These are phyloP conservation scores for Paraphaeosphaeria sporulosa DNA, from an alignment of 2,329 filamentous ascomycete genomes.

Conservation along the genomic window DNA sequence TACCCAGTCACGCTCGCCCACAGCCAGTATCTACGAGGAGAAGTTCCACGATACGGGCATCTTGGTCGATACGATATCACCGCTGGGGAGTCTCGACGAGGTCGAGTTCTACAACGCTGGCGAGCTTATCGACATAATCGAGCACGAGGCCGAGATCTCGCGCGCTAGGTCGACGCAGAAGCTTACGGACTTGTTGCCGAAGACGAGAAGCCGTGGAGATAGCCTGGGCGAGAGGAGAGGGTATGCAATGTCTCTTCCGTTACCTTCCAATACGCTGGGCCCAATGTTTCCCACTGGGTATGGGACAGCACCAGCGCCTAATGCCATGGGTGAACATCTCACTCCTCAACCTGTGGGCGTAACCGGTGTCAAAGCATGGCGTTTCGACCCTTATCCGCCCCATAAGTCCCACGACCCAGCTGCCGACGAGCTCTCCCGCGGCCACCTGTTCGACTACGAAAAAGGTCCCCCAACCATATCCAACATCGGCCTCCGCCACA, in stretches of 20 bases:
- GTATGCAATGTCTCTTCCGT: not conserved
- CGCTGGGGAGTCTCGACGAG: not conserved
- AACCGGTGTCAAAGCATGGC: not conserved
- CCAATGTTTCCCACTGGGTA: conserved; percentile 3
- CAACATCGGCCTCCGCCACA: not conserved
- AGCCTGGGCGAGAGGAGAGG: not conserved
- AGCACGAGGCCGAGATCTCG: not conserved
- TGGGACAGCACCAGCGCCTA: not conserved
- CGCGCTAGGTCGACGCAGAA: not conserved
- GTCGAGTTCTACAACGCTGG: conserved; percentile 7
- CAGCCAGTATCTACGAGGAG: not conserved
- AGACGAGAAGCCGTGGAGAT: not conserved
- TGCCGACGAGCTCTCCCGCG: not conserved
- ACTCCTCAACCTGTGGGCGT: not conserved
- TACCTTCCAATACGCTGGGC: not conserved
- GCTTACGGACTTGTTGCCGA: not conserved
- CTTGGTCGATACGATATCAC: not conserved
- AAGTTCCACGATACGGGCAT: conserved; percentile 2
- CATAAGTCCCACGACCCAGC: no score
- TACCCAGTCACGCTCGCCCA: not conserved
- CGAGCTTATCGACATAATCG: conserved; percentile 4
- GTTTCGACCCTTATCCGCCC: not conserved
- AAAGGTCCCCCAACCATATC: not conserved
- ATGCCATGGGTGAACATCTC: not conserved
- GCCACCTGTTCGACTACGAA: not conserved